Evolutionary conservation across 148 eudicot species (phyloP).

Genomic region (Rhododendron kiyosumense): DNA sequence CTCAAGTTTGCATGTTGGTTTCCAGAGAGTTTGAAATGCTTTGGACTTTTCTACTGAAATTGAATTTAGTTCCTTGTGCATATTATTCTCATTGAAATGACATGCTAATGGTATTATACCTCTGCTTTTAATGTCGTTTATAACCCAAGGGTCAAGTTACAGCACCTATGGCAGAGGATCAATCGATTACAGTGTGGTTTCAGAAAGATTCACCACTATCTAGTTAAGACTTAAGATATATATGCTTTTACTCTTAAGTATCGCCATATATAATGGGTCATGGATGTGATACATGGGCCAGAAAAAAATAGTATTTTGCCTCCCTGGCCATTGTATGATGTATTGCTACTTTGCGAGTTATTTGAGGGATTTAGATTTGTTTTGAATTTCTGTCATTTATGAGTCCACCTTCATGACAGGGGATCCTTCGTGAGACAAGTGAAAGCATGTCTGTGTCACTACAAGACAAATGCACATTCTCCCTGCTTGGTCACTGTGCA

Average conservation of each 20-base stretch:
- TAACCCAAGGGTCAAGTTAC: background rate
- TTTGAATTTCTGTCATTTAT: background rate
- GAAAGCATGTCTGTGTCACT: constrained; percentile 53
- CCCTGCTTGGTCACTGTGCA: constrained; percentile 58
- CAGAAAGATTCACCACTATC: background rate
- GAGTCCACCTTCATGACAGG: constrained; percentile 32
- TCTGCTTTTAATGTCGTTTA: background rate
- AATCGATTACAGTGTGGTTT: background rate
- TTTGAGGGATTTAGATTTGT: background rate
- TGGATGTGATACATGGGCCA: background rate
- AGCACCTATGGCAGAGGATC: background rate
- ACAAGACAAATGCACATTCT: constrained; percentile 58
- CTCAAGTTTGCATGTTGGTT: background rate
- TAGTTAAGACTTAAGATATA: background rate
- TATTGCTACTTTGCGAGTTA: background rate
- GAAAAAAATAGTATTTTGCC: background rate
- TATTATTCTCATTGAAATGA: background rate
- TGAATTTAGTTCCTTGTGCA: background rate
- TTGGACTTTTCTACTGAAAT: background rate
- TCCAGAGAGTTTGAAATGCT: background rate
- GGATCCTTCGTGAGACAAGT: constrained; percentile 38
- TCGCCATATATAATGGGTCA: background rate
- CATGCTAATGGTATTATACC: background rate
- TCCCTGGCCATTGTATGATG: background rate
- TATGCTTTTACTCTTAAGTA: background rate